Evolutionary conservation across 169 alveolate species (phyloP).

Genomic region (Eimeria falciformis): DNA sequence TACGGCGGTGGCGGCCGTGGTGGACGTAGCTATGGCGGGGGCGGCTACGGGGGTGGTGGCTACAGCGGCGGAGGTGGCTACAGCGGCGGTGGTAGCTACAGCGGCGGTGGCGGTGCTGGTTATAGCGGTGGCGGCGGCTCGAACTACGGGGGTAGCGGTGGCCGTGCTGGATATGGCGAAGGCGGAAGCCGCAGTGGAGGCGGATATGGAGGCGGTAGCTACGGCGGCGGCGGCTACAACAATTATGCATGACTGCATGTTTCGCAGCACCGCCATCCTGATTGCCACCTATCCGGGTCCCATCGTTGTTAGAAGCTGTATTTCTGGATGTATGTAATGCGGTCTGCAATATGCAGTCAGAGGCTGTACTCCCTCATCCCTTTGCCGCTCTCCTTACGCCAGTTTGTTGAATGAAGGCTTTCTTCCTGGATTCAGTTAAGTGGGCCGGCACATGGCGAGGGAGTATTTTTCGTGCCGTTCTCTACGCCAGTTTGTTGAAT

Average conservation of each 20-base stretch:
- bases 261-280: conserved; percentile 15
- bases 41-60: conserved; percentile 34
- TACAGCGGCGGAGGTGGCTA: conserved; percentile 59
- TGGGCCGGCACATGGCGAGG: too few species aligned
- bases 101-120: conserved; percentile 45
- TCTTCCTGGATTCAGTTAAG: not conserved
- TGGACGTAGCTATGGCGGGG: conserved; percentile 39
- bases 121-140: conserved; percentile 22
- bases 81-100: conserved; percentile 57
- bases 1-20: conserved; percentile 31
- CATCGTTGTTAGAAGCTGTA: too few species aligned
- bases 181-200: conserved; percentile 73
- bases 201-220: conserved; percentile 61
- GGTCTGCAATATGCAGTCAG: too few species aligned
- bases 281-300: conserved; percentile 7
- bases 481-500: too few species aligned
- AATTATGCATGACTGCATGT: not conserved
- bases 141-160: conserved; percentile 13
- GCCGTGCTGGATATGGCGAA: conserved; percentile 3
- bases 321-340: too few species aligned
- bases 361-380: too few species aligned
- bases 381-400: too few species aligned
- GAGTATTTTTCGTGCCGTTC: too few species aligned
- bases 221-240: conserved; percentile 66
- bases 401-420: conserved; percentile 48